phyloP scores from a whole-genome alignment of 169 alveolate species.

The Babesia bovis region DNA sequence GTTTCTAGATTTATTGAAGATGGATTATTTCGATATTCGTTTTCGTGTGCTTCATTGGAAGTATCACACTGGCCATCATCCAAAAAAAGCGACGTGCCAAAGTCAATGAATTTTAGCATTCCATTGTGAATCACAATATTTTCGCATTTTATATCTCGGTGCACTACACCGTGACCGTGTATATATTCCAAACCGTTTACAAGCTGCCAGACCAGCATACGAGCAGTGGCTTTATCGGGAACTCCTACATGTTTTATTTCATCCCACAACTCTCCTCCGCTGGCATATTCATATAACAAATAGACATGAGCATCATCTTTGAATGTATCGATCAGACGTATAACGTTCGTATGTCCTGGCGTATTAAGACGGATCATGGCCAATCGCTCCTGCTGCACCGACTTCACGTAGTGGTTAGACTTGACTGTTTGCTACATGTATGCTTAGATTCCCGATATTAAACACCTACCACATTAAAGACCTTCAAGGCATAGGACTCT shows the following conservation, averaged over 20 bases:
- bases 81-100: slow-evolving; percentile 83
- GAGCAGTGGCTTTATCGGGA: slow-evolving; percentile 65
- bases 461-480: slow-evolving; percentile 65
- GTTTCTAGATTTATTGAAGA: not conserved
- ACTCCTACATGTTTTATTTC: slow-evolving; percentile 72
- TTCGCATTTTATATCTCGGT: slow-evolving; percentile 94
- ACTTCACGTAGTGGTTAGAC: slow-evolving; percentile 55
- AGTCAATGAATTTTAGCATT: slow-evolving; percentile 91
- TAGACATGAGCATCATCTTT: slow-evolving; percentile 76
- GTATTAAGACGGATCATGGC: slow-evolving; percentile 69
- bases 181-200: slow-evolving; percentile 86
- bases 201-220: slow-evolving; percentile 74
- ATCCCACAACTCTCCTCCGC: slow-evolving; percentile 84
- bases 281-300: slow-evolving; percentile 77
- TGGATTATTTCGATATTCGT: not conserved
- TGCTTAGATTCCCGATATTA: too few species aligned
- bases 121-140: slow-evolving; percentile 86
- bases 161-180: slow-evolving; percentile 88
- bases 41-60: not conserved
- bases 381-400: slow-evolving; percentile 76
- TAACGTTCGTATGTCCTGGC: slow-evolving; percentile 81
- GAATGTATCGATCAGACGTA: slow-evolving; percentile 77
- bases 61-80: slow-evolving; percentile 41
- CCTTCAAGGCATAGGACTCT: slow-evolving; percentile 76
- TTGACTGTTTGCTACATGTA: slow-evolving; percentile 68